Percentiles rank a stretch among this genome's conserved stretches.
These are phyloP conservation scores for Vanilla planifolia DNA, from an alignment of 106 monocot genomes.

Conservation along the genomic window DNA sequence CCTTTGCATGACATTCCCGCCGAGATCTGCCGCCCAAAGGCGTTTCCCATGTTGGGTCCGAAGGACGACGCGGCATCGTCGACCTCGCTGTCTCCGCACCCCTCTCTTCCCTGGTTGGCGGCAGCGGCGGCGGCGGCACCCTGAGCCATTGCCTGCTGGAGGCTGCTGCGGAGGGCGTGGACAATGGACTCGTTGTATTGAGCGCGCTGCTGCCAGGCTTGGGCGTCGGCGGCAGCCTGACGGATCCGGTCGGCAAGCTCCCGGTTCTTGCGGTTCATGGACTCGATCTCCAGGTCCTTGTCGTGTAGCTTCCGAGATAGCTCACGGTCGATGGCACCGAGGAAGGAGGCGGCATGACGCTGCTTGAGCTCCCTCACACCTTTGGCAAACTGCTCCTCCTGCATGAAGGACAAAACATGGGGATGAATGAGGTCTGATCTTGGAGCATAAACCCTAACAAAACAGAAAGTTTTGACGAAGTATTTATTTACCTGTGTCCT, in stretches of 20 bases:
- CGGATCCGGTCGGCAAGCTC: conserved; percentile 50
- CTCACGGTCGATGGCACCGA: conserved; percentile 26
- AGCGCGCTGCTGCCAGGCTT: conserved; percentile 56
- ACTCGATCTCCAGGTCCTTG: conserved; percentile 57
- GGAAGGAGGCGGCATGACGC: conserved; percentile 33
- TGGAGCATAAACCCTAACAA: too few species aligned
- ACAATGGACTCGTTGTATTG: conserved; percentile 58
- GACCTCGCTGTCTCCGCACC: conserved; percentile 45
- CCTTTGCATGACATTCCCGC: conserved; percentile 25
- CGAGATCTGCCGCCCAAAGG: neutral
- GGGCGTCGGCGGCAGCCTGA: conserved; percentile 35
- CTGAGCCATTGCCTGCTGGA: conserved; percentile 43
- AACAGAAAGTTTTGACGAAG: too few species aligned
- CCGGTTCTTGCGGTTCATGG: conserved; percentile 43
- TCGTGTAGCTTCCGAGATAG: conserved; percentile 27
- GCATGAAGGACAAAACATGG: too few species aligned
- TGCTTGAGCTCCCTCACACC: conserved; percentile 50
- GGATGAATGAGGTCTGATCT: too few species aligned
- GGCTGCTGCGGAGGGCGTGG: conserved; percentile 34
- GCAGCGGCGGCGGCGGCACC: conserved; percentile 22
- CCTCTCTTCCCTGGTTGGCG: conserved; percentile 27
- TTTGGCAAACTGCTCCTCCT: conserved; percentile 54
- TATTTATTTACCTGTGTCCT: conserved; percentile 40
- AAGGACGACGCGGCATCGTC: conserved; percentile 33
- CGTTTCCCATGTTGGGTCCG: neutral